Base-by-base conservation (phyloP, 2,329 filamentous ascomycete genomes). In the Verruconis gallopava region DNA sequence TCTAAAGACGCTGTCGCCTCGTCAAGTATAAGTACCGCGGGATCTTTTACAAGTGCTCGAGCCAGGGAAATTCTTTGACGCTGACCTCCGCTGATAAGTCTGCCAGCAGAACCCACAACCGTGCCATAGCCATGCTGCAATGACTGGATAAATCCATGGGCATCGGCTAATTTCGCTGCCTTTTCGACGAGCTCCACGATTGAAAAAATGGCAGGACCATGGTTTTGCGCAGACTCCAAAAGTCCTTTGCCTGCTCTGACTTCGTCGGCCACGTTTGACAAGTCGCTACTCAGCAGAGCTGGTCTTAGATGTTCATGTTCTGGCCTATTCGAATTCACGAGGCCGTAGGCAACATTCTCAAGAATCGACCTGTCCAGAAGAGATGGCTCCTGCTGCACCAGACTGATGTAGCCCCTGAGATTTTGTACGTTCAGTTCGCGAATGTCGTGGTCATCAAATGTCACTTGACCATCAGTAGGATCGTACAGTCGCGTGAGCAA, bases 61-160 rank as follows among this genome's bases (percentile, higher is more conserved):
- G 75, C 74, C 4, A 79, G 62, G 4, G 72, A 72, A 40, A 79
- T 62, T 4, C 74, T 63, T 50, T 79, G 75, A 39, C 72, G 67
- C 50, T 79, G 75, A 1, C 61, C 63, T 42, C 75, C 74, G 37
- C 69, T 86, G 0, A 95, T 60, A 0, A 71, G 63, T n/a, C 79
- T 69, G 0, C 85, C 84, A 3, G 84, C 83, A 36, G 86, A 82
- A 1, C 86, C 85, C 1, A 93, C 69, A 0, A 75, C 45, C 0
- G 88, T 94, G 15, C 72, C 64, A 58, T 86, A 89, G 1, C 80
- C 78, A 0, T 71, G 60, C 0, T 84, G 76, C 0, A 96, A 70
- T 2, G 77, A 81, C 13, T 62, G 55, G 47, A 94, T 77, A 57
- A 93, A 93, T 0, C 82, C 77, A 51, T 88, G 74, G 43, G 93